A percentile compares a stretch with the other conserved stretches of the same genome.
These are phyloP conservation scores for Hyphopichia burtonii DNA, from an alignment of 1,139 yeast genomes.

Conservation along the genomic window DNA sequence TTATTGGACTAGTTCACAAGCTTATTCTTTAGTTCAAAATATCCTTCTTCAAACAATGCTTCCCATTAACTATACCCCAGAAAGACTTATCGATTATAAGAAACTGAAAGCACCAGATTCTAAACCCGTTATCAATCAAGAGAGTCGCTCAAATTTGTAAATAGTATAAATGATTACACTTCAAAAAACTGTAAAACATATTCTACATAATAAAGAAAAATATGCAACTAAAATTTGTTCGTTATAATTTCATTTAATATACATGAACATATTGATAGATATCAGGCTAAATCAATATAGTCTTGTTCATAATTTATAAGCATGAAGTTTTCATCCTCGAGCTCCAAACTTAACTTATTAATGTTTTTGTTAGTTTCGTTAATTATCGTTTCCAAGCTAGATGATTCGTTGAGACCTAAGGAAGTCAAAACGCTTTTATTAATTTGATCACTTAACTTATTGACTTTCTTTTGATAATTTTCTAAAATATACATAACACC, in stretches of 20 bases:
- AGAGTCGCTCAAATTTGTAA: background rate
- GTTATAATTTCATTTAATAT: too few species aligned
- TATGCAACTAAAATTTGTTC: too few species aligned
- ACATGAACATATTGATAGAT: too few species aligned
- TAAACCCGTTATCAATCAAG: background rate
- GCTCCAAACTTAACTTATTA: conserved; percentile 25
- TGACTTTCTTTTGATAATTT: conserved; percentile 19
- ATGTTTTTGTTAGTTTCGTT: conserved; percentile 34
- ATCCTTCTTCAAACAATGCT: conserved; percentile 63
- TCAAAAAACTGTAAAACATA: too few species aligned
- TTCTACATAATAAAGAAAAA: too few species aligned
- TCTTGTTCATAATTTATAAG: conserved; percentile 42
- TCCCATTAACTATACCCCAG: conserved; percentile 58
- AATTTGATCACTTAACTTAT: conserved; percentile 19
- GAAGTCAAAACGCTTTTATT: conserved; percentile 29
- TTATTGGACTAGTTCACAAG: conserved; percentile 86
- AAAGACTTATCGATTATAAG: conserved; percentile 21
- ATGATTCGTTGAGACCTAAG: conserved; percentile 25
- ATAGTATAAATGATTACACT: too few species aligned
- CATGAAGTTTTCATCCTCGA: conserved; percentile 35
- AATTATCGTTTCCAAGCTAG: conserved; percentile 35
- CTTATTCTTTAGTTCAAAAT: conserved; percentile 74
- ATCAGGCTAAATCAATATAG: conserved; percentile 30
- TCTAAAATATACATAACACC: conserved; percentile 18
- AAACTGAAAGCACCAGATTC: conserved; percentile 1